Base-by-base conservation (phyloP, 1,139 yeast species). In the Pichia sp. region DNA sequence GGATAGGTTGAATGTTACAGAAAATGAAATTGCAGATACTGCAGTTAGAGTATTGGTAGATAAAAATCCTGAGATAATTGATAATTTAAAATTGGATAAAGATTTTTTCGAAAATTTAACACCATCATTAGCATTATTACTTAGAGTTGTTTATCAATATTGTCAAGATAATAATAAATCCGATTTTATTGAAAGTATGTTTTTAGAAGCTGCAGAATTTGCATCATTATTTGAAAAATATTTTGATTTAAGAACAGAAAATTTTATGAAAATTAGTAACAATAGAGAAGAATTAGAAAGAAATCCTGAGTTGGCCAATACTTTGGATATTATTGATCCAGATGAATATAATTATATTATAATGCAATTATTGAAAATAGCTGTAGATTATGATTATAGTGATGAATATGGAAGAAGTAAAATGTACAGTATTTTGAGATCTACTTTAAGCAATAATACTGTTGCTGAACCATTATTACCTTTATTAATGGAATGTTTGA, bases 361-460 rank as follows among this genome's bases (percentile, higher is more conserved):
- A 43, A 80, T 81, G 52, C 96, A 92, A 63, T 64, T 94, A 34
- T 65, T 92, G 39, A 67, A 72, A 7, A 77, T 88, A 38, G 83
- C 92, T 0, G 76, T 76, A 41, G 79, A 79, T 38, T 86, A 83
- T 61, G 98, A 92, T 63, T 88, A 80, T 60, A 84, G 90, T 56
- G 98, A 92, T 67, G 97, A 90, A 64, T 78, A 86, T 45, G 97
- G 97, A 6, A 78, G 97, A 61, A 76, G 96, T 62, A 80, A 82
- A 44, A 83, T 88, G 81, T 68, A 88, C 42, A 84, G 81, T 47
- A 76, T 85, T 5, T 74, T 89, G 25, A 78, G 96, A 66, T 71
- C 79, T 33, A 70, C 82, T 10, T 67, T 84, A 50, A 71, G 80
- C 1, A 73, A 76, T 44, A 64, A 70, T 2, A 30, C 46, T 3